Conservation (phyloP, 768 basidiomycete genomes). For the Aureoboletus auriporus region DNA sequence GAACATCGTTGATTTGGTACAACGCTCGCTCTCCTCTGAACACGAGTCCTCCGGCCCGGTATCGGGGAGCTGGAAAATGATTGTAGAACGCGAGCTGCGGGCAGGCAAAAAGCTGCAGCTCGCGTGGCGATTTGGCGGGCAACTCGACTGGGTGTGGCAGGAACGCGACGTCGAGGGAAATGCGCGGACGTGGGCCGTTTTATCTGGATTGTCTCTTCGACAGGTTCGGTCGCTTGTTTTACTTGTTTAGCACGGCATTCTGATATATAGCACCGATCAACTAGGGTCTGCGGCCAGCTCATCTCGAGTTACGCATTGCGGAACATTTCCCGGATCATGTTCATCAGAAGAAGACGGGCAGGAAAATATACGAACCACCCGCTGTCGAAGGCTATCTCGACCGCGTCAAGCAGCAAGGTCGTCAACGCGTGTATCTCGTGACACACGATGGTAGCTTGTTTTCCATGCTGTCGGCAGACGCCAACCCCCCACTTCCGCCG, state of each 20-base stretch:
- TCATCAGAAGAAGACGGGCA: constrained; percentile 38
- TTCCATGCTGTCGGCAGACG: constrained; percentile 43
- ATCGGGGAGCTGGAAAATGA: constrained; percentile 52
- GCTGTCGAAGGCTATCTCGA: constrained; percentile 85
- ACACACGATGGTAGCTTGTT: constrained; percentile 76
- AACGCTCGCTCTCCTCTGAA: constrained; percentile 48
- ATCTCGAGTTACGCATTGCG: constrained; percentile 71
- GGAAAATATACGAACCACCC: constrained; percentile 65
- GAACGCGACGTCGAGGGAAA: constrained; percentile 62
- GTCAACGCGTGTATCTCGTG: constrained; percentile 62
- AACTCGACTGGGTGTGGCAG: constrained; percentile 85
- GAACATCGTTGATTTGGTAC: constrained; percentile 62
- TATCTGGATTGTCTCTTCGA: constrained; percentile 71
- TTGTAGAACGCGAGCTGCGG: constrained; percentile 51
- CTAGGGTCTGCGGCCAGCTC: constrained; percentile 41
- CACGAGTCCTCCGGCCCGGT: constrained; percentile 5
- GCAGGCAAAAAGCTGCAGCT: constrained; percentile 63
- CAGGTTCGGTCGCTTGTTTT: constrained; percentile 45
- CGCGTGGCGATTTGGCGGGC: constrained; percentile 71
- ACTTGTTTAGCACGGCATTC: constrained; percentile 3
- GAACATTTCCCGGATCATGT: constrained; percentile 58
- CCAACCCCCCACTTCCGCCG: constrained; percentile 70
- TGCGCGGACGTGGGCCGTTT: constrained; percentile 62
- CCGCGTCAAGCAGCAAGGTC: constrained; percentile 56
- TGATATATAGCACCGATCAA: constrained; percentile 4